phyloP scores from a whole-genome alignment of 352 stramenopile genomes.

The Globisporangium takayamanum region DNA sequence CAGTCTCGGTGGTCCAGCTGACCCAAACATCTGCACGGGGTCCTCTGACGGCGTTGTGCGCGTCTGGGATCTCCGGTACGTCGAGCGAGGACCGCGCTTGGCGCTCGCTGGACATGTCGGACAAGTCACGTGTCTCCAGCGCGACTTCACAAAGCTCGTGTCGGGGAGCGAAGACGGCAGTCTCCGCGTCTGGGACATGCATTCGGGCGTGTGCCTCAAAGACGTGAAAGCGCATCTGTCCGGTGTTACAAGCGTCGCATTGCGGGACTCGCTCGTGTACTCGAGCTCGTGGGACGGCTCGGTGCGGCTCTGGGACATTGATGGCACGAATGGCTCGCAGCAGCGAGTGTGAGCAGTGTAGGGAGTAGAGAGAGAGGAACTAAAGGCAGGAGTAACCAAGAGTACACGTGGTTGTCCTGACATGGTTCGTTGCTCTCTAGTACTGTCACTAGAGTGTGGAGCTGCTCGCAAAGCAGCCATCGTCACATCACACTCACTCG shows the following conservation, averaged over 20 bases:
- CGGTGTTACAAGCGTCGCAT: conserved; percentile 53
- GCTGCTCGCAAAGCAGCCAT: too few species aligned
- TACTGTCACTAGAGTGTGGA: too few species aligned
- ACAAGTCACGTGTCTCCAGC: conserved; percentile 55
- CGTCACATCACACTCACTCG: too few species aligned
- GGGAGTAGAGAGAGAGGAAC: too few species aligned
- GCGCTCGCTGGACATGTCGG: conserved; percentile 45
- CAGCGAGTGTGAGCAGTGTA: too few species aligned
- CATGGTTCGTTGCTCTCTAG: too few species aligned
- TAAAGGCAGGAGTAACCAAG: too few species aligned
- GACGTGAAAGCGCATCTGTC: conserved; percentile 52
- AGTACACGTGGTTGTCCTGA: too few species aligned
- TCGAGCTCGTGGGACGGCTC: conserved; percentile 73
- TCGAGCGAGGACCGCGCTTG: conserved; percentile 58
- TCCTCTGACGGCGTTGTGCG: conserved; percentile 66
- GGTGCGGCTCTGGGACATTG: conserved; percentile 62
- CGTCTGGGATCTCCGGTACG: conserved; percentile 78
- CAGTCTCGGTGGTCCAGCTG: conserved; percentile 58
- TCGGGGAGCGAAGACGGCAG: conserved; percentile 70
- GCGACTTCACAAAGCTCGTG: conserved; percentile 77
- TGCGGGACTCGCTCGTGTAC: conserved; percentile 59
- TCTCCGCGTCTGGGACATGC: conserved; percentile 74
- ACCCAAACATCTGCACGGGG: conserved; percentile 75
- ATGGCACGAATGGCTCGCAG: conserved; percentile 8
- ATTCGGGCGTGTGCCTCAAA: conserved; percentile 61